phyloP scores from a whole-genome alignment of 257 asterid genomes.

The Penstemon davidsonii region DNA sequence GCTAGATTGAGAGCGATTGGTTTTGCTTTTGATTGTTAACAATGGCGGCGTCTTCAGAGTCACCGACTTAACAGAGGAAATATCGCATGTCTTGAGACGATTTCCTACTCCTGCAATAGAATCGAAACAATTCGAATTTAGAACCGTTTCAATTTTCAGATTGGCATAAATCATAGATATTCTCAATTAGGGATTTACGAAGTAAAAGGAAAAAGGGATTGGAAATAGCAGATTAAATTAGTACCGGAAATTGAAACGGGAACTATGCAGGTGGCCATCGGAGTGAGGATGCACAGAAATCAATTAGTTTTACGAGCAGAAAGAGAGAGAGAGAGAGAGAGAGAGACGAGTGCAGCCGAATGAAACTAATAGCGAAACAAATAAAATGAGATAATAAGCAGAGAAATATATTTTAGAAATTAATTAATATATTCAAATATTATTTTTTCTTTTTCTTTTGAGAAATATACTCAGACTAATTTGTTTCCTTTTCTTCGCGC shows the following conservation, averaged over 20 bases:
- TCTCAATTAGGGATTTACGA: background rate
- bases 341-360: background rate
- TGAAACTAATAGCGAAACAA: too few relatives aligned
- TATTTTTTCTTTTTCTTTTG: too few relatives aligned
- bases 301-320: background rate
- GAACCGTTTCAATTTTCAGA: slow-evolving; percentile 2
- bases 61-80: slow-evolving; percentile 40
- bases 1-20: slow-evolving; percentile 28
- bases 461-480: too few relatives aligned
- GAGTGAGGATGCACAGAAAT: slow-evolving; percentile 14
- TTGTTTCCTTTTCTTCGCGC: too few relatives aligned
- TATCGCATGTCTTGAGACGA: slow-evolving; percentile 34
- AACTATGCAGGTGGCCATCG: slow-evolving; percentile 58
- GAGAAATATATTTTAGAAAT: background rate
- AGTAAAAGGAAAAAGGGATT: background rate
- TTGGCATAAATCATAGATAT: background rate
- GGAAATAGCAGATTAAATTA: background rate
- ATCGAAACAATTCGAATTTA: slow-evolving; percentile 10
- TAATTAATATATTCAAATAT: too few relatives aligned
- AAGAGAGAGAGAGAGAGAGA: slow-evolving; percentile 12
- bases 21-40: slow-evolving; percentile 34
- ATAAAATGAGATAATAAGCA: background rate
- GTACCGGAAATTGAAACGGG: slow-evolving; percentile 51
- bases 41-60: slow-evolving; percentile 47
- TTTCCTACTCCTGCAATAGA: slow-evolving; percentile 45